Evolutionary conservation across 371 early-diverging fungal genomes (phyloP), one percentile per base, ranked within the genome.

Genomic region (Mortierella sp.): DNA sequence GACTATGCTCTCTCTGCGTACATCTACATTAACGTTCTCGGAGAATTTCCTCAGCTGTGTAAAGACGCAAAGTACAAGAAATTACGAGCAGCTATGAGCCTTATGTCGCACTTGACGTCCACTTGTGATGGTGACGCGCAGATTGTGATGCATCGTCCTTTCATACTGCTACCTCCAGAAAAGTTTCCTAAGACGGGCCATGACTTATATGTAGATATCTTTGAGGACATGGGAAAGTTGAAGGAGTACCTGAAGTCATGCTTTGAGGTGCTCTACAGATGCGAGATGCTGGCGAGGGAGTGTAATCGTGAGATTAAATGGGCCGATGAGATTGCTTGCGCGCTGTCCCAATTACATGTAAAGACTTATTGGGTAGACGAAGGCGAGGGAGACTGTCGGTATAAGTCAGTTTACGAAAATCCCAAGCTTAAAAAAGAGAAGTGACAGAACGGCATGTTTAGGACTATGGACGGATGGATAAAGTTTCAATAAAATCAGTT

Each of bases 251-350:
- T 74, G 43, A 74, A 68, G 52, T 39, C 35, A 24, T 74, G 74
- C 51, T 68, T 74, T 55, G 74, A 63, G 16, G 68, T 64, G 43
- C 40, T 74, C 40, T 74, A 74, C 52, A 55, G 74, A 35, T 45
- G 57, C 30, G 74, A 73, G 57, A 68, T 73, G 74, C 39, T 51
- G 64, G 74, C 59, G 18, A 73, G 39, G 52, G 74, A 74, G 18
- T 64, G 55, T 30, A 64, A 68, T 5, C 49, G 12, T 18, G 24
- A 26, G 22, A 39, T 35, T 40, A 1, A 26, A 32, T 72, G 66
- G 66, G 32, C 18, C 10, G 24, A 24, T 2, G 26, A 26, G 18
- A 52, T 66, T 32, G 28, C 59, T 32, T 4, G 0, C 22, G 60
- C 72, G 6, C 60, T 71, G 60, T 3, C 1, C 51, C 60, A 37